Conservation (phyloP, 2,329 filamentous ascomycete genomes). For the Penicillium paneum region DNA sequence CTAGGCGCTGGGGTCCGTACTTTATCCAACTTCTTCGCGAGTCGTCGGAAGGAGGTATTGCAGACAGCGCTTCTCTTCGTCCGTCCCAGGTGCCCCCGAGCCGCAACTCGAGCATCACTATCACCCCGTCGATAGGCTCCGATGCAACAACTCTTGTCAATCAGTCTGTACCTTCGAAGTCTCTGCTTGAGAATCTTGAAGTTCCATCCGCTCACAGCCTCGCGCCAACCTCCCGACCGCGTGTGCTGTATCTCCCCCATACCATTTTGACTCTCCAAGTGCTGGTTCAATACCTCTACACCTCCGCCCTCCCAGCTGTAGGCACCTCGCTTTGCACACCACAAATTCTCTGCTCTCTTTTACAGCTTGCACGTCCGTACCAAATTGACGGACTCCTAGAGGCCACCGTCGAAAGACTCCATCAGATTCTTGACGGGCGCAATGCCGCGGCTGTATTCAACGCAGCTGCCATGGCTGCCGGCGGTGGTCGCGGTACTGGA, state of each 20-base stretch:
- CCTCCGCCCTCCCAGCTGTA: conserved; percentile 75
- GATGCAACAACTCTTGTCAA: conserved; percentile 42
- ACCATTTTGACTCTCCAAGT: conserved; percentile 86
- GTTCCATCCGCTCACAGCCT: conserved; percentile 54
- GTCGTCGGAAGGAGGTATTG: conserved; percentile 66
- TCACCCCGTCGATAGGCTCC: conserved; percentile 60
- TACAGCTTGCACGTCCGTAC: conserved; percentile 91
- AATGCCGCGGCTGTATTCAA: conserved; percentile 98
- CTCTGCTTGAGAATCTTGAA: conserved; percentile 45
- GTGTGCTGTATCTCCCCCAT: conserved; percentile 89
- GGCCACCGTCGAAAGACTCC: conserved; percentile 85
- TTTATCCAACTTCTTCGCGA: conserved; percentile 90
- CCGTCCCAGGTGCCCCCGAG: conserved; percentile 58
- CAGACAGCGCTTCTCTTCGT: conserved; percentile 70
- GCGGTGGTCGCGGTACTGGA: conserved; percentile 79
- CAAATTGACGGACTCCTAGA: conserved; percentile 89
- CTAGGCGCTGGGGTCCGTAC: conserved; percentile 88
- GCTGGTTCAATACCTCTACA: conserved; percentile 89
- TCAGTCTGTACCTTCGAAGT: conserved; percentile 29
- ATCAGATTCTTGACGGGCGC: conserved; percentile 82
- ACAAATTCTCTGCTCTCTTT: conserved; percentile 89
- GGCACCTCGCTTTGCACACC: conserved; percentile 81
- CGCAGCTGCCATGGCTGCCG: conserved; percentile 94
- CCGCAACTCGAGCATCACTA: conserved; percentile 80
- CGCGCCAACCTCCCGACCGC: conserved; percentile 64